These are phyloP conservation scores for Chlamydomonas sp. DNA, from an alignment of 139 green algal species.

Conservation along the genomic window DNA sequence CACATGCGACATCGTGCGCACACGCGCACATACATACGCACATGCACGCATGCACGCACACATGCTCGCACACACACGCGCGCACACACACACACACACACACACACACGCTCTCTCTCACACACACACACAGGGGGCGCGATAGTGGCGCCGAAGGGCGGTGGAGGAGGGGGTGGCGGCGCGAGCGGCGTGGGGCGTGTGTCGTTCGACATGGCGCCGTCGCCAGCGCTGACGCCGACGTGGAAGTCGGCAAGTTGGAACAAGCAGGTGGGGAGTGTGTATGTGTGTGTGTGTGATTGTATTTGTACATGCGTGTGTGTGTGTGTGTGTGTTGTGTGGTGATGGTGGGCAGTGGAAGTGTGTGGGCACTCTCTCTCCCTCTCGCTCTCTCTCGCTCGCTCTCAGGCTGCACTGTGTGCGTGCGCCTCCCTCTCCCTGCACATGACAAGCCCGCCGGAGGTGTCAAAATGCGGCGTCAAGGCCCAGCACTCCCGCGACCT, in stretches of 20 bases:
- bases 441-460: background rate
- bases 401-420: too few species aligned
- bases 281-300: too few species aligned
- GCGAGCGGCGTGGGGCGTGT: constrained; percentile 36
- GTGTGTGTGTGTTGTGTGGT: too few species aligned
- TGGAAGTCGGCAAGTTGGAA: constrained; percentile 61
- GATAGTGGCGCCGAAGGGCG: constrained; percentile 28
- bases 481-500: constrained; percentile 53
- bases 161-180: constrained; percentile 10
- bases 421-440: too few species aligned
- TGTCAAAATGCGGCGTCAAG: background rate
- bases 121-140: constrained; percentile 31
- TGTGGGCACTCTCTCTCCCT: too few species aligned
- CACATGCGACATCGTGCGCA: background rate
- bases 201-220: constrained; percentile 57
- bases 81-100: background rate
- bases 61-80: constrained; percentile 12
- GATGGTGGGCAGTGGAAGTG: too few species aligned
- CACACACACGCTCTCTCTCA: too few species aligned
- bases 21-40: too few species aligned
- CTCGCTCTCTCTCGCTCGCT: too few species aligned
- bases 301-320: too few species aligned
- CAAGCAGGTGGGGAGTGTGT: too few species aligned
- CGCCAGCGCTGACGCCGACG: constrained; percentile 56
- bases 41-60: background rate